phyloP scores from a whole-genome alignment of 169 alveolate species.

The Cryptosporidium ryanae region DNA sequence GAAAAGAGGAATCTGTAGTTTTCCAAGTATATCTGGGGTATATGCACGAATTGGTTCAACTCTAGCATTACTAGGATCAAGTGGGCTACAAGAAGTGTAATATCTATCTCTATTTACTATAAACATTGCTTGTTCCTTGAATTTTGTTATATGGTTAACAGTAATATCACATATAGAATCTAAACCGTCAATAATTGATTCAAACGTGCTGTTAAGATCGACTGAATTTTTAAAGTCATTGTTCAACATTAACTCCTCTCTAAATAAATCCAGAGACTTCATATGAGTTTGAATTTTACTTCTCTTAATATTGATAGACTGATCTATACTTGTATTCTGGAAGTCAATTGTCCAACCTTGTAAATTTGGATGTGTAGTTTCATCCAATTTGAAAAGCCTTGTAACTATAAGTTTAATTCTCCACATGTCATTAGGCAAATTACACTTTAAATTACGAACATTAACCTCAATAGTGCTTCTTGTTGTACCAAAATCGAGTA shows the following conservation, averaged over 20 bases:
- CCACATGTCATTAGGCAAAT: constrained; percentile 63
- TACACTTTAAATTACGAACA: constrained; percentile 48
- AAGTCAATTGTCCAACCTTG: constrained; percentile 65
- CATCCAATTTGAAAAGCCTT: constrained; percentile 48
- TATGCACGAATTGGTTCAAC: constrained; percentile 42
- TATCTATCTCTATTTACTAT: constrained; percentile 19
- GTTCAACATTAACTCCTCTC: constrained; percentile 23
- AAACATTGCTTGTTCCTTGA: constrained; percentile 34
- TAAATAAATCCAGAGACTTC: constrained; percentile 12
- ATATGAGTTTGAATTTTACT: constrained; percentile 27
- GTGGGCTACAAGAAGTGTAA: constrained; percentile 69
- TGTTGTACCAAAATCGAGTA: constrained; percentile 64
- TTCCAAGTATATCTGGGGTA: constrained; percentile 24
- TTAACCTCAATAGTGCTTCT: constrained; percentile 61
- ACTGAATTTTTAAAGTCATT: constrained; percentile 43
- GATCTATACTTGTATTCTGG: constrained; percentile 29
- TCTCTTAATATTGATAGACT: constrained; percentile 31
- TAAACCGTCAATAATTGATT: constrained; percentile 57
- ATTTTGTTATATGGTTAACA: constrained; percentile 53
- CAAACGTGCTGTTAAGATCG: constrained; percentile 64
- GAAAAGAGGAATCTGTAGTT: constrained; percentile 54
- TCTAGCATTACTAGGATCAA: constrained; percentile 69
- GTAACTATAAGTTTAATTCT: constrained; percentile 56
- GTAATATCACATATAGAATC: constrained; percentile 65
- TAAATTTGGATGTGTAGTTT: constrained; percentile 65